A percentile compares a stretch with the other conserved stretches of the same genome.
phyloP scores from a whole-genome alignment of 176 grass and related monocot genomes.

The Carex littledalei region DNA sequence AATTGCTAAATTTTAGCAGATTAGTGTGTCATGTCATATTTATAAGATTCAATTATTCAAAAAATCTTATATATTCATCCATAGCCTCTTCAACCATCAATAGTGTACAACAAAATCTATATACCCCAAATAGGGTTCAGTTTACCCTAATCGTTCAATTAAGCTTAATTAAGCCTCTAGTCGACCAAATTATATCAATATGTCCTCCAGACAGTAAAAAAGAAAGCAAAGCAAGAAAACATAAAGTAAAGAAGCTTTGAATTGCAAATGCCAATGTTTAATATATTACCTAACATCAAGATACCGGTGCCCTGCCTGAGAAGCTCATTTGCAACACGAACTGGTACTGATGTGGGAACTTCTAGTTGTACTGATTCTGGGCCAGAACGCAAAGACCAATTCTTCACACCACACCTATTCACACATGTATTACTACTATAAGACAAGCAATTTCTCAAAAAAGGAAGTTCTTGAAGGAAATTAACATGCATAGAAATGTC shows the following conservation, averaged over 20 bases:
- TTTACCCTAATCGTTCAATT: background rate
- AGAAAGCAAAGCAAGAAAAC: background rate
- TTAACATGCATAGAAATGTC: too few species aligned
- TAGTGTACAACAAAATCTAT: background rate
- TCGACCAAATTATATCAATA: background rate
- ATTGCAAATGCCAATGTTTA: background rate
- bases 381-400: constrained; percentile 14
- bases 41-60: background rate
- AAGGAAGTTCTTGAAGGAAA: background rate
- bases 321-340: constrained; percentile 72
- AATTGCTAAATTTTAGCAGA: background rate
- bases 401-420: constrained; percentile 23
- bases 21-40: background rate
- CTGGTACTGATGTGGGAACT: constrained; percentile 68
- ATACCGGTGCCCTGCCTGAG: constrained; percentile 70
- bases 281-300: constrained; percentile 77
- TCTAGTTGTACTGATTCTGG: background rate
- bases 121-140: background rate
- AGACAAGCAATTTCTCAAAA: background rate
- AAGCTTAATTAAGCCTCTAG: background rate
- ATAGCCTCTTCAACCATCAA: background rate
- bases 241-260: background rate
- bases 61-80: background rate
- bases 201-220: background rate
- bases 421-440: background rate